Evolutionary conservation across 2,329 filamentous ascomycete species (phyloP).

Genomic region (Colletotrichum filicis): DNA sequence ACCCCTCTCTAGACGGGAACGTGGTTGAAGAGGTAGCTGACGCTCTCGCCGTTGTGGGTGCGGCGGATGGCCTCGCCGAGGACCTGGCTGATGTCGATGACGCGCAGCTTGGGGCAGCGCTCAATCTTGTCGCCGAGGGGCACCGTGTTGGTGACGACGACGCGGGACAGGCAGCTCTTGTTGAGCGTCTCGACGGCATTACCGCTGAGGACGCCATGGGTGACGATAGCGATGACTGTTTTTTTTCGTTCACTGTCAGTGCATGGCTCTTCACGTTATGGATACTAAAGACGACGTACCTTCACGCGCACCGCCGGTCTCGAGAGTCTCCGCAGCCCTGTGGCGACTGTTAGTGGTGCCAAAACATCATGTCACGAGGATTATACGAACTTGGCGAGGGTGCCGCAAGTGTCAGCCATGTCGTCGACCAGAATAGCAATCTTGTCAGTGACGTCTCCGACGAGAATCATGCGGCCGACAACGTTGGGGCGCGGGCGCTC

Average conservation of each 20-base stretch:
- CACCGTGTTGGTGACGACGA: constrained; percentile 88
- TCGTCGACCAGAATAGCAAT: constrained; percentile 97
- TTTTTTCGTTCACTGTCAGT: not conserved
- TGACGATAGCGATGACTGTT: constrained; percentile 86
- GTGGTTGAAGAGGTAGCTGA: constrained; percentile 67
- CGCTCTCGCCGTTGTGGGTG: constrained; percentile 73
- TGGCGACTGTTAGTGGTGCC: not conserved
- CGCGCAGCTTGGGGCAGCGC: constrained; percentile 82
- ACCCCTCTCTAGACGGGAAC: constrained; percentile 47
- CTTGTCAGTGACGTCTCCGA: constrained; percentile 91
- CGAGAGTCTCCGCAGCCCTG: constrained; percentile 32
- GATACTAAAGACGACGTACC: not conserved
- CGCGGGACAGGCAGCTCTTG: constrained; percentile 76
- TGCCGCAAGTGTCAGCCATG: constrained; percentile 97
- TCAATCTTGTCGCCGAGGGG: constrained; percentile 77
- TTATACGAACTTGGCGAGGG: constrained; percentile 79
- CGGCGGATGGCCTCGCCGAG: constrained; percentile 67
- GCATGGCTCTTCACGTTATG: not conserved
- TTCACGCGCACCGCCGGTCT: constrained; percentile 29
- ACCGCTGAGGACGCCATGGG: constrained; percentile 90
- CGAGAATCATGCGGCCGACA: constrained; percentile 92
- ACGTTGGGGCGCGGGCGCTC: constrained; percentile 74
- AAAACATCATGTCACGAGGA: not conserved
- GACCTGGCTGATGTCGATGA: constrained; percentile 92
- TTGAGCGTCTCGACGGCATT: constrained; percentile 90